Conservation (phyloP, 805 yeast genomes). For the Metschnikowia gelsemii region DNA sequence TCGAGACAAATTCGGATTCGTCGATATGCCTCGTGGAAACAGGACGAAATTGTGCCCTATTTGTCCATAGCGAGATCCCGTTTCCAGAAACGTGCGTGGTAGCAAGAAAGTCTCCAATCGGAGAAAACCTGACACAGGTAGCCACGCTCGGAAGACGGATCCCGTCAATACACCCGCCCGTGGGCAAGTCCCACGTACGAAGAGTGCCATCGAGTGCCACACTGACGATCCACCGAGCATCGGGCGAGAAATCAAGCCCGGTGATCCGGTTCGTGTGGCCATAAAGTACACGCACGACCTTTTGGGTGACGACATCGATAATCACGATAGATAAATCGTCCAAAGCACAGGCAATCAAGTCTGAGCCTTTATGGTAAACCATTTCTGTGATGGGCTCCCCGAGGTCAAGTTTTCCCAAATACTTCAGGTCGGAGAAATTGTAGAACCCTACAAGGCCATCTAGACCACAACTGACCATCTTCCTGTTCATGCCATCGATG, state of each 20-base stretch:
- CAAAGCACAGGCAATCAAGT: constrained; percentile 77
- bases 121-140: constrained; percentile 76
- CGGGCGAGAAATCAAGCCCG: constrained; percentile 84
- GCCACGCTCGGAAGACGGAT: constrained; percentile 75
- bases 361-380: constrained; percentile 79
- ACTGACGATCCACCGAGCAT: constrained; percentile 92
- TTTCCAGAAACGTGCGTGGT: constrained; percentile 88
- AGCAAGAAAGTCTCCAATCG: constrained; percentile 85
- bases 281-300: constrained; percentile 78
- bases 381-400: constrained; percentile 76
- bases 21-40: constrained; percentile 73
- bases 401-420: constrained; percentile 62
- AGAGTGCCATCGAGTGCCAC: constrained; percentile 81
- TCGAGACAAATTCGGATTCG: constrained; percentile 66
- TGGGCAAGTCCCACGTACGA: constrained; percentile 96
- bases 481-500: constrained; percentile 85
- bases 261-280: constrained; percentile 92
- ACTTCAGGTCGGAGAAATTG: constrained; percentile 72
- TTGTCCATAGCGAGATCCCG: constrained; percentile 92
- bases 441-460: constrained; percentile 89
- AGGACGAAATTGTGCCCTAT: constrained; percentile 77
- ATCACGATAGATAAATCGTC: constrained; percentile 85
- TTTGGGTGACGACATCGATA: constrained; percentile 77
- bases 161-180: constrained; percentile 96
- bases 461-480: constrained; percentile 81